Conservation (phyloP, 768 basidiomycete species). For the Trametes gibbosa region DNA sequence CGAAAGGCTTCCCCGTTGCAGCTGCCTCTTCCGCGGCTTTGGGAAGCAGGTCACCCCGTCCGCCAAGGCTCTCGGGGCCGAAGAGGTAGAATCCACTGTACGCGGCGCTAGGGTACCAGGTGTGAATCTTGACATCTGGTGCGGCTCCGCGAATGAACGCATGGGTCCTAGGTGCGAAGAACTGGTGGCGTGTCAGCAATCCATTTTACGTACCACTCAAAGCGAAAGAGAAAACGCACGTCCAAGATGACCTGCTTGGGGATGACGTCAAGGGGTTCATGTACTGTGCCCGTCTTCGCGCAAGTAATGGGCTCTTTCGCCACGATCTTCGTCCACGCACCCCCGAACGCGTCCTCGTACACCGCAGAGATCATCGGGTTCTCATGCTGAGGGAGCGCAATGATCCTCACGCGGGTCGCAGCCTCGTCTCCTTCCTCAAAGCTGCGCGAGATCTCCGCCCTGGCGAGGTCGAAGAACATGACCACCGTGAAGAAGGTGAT, state of each 20-base stretch:
- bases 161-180: background rate
- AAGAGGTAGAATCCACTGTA: conserved; percentile 1
- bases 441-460: conserved; percentile 4
- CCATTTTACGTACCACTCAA: background rate
- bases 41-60: conserved; percentile 1
- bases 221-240: background rate
- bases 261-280: background rate
- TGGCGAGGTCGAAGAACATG: background rate
- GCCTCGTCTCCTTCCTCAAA: conserved; percentile 4
- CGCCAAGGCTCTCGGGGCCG: conserved; percentile 7
- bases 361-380: background rate
- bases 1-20: background rate
- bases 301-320: background rate
- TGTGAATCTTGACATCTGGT: conserved; percentile 1
- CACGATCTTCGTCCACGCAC: background rate
- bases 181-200: background rate
- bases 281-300: background rate
- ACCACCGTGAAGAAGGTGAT: conserved; percentile 1
- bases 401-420: conserved; percentile 12
- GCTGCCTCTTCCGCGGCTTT: background rate
- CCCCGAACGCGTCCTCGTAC: background rate
- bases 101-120: conserved; percentile 1
- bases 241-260: conserved; percentile 9
- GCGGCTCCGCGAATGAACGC: background rate
- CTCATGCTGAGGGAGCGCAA: conserved; percentile 6